Evolutionary conservation across 1,284 basidiomycete species (phyloP), one percentile per base, ranked within the genome.

Genomic region (Leccinum angustisporum): DNA sequence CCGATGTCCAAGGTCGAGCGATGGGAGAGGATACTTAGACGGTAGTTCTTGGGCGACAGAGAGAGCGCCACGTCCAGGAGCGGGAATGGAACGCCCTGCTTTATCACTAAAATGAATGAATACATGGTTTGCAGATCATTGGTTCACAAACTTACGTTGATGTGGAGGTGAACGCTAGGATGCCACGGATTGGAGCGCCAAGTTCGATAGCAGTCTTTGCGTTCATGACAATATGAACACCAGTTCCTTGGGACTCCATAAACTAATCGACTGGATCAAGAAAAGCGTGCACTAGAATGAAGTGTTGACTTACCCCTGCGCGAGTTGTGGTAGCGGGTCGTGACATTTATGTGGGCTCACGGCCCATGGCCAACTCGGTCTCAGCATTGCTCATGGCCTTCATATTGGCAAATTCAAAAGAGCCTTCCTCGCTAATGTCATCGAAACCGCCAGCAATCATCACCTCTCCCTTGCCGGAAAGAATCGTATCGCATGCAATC

Each of bases 361-460:
- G 95, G 65, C 97, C 97, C 87, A 97, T 97, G 9, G 96, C 96
- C 71, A 98, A 92, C 78, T 99, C 97, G 43, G 94, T 93, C 76
- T 96, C 93, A 5, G 95, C 91, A 73, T 97, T 98, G 78, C 92
- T 95, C 7, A 97, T 99, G 6, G 97, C 97, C 79, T 98, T 97
- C 97, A 99, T 99, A 83, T 98, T 98, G 61, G 95, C 97, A 77
- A 96, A 96, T 78, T 98, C 95, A 77, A 87, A 97, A 18, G 95
- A 97, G 25, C 95, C 96, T 77, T 98, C 96, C 78, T 99, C 97
- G 68, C 91, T 92, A 74, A 98, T 87, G 77, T 99, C 97, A 73
- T 99, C 97, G 79, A 95, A 98, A 62, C 97, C 97, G 78, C 97
- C 97, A 51, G 97, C 92, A 66, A 99, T 90, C 97, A 99, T 99